These are phyloP conservation scores for Pseudonitzschia delicatissima DNA, from an alignment of 108 stramenopile species.

Conservation along the genomic window DNA sequence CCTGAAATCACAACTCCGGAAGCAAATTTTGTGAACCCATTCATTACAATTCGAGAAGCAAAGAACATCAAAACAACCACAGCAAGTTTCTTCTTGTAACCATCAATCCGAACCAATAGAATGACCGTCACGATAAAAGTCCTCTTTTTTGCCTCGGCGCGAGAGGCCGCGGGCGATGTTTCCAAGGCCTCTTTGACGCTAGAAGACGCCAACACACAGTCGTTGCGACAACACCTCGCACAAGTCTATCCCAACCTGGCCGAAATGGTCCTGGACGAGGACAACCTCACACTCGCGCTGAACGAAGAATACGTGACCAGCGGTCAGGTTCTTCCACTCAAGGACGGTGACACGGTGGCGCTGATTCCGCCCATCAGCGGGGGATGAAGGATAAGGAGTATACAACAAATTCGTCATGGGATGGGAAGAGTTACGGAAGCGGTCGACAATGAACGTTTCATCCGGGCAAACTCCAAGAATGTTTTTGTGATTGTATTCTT, in stretches of 20 bases:
- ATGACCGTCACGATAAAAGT: constrained; percentile 31
- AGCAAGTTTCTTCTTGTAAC: too few relatives aligned
- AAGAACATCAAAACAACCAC: neutral
- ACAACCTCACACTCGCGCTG: constrained; percentile 75
- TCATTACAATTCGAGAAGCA: neutral
- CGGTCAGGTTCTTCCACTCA: constrained; percentile 53
- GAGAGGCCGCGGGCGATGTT: constrained; percentile 75
- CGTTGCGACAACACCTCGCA: constrained; percentile 50
- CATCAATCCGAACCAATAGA: too few relatives aligned
- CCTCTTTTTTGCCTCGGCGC: constrained; percentile 84
- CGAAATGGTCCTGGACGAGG: constrained; percentile 66
- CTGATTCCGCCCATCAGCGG: constrained; percentile 88
- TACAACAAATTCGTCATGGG: too few relatives aligned
- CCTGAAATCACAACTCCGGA: neutral
- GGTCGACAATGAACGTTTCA: too few relatives aligned
- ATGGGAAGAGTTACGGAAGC: too few relatives aligned
- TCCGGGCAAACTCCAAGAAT: too few relatives aligned
- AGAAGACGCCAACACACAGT: constrained; percentile 40
- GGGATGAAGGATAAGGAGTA: constrained; percentile 32
- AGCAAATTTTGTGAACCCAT: neutral
- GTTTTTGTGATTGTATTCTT: neutral
- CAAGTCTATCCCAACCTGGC: constrained; percentile 58
- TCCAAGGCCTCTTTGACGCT: constrained; percentile 32
- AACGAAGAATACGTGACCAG: constrained; percentile 81
- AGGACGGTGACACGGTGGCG: constrained; percentile 76